phyloP scores from a whole-genome alignment of 2,329 filamentous ascomycete species.

The Ceratocystis colombiana region DNA sequence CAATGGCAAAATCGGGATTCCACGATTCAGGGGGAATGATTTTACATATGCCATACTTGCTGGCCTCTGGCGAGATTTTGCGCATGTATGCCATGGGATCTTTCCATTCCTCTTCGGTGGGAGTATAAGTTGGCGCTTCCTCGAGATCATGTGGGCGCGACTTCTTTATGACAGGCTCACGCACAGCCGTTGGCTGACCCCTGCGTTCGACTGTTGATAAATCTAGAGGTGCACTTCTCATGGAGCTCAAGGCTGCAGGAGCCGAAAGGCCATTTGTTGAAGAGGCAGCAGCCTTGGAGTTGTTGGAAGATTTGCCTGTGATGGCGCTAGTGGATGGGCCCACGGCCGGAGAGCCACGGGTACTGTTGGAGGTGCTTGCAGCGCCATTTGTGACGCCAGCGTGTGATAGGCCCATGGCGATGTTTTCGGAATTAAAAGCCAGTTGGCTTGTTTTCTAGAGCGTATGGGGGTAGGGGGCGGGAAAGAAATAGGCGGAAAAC shows the following conservation, averaged over 20 bases:
- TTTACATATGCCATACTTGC: constrained; percentile 85
- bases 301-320: constrained; percentile 34
- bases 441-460: not conserved
- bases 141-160: constrained; percentile 72
- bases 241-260: constrained; percentile 45
- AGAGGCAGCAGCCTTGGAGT: constrained; percentile 43
- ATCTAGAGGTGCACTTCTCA: constrained; percentile 59
- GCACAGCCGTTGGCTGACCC: constrained; percentile 65
- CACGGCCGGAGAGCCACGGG: constrained; percentile 44
- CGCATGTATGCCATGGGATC: constrained; percentile 89
- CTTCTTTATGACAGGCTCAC: constrained; percentile 66
- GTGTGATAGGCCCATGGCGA: constrained; percentile 22
- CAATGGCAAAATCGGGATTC: constrained; percentile 92
- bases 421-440: not conserved
- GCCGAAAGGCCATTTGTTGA: constrained; percentile 31
- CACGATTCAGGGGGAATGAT: constrained; percentile 88
- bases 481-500: not conserved
- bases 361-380: constrained; percentile 37
- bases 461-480: not conserved
- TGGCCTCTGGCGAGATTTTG: constrained; percentile 79
- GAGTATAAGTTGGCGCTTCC: constrained; percentile 82
- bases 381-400: constrained; percentile 32
- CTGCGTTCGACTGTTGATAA: constrained; percentile 83
- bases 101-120: constrained; percentile 87
- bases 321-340: constrained; percentile 28